phyloP scores from a whole-genome alignment of 139 green algal species.

The Picochlorum costavermella region DNA sequence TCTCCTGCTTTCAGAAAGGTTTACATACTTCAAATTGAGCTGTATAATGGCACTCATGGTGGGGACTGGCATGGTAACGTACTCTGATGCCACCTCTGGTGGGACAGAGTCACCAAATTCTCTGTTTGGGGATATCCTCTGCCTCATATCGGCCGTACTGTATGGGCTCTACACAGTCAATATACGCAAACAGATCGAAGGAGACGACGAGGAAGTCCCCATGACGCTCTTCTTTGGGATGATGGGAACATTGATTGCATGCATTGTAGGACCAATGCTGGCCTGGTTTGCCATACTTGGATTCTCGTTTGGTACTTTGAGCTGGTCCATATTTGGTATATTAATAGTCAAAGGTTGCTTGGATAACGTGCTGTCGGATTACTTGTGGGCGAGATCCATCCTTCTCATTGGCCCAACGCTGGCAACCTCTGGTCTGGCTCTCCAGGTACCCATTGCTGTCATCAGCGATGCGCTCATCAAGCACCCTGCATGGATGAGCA shows the following conservation, averaged over 20 bases:
- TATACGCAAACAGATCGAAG: slow-evolving; percentile 38
- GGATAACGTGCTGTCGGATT: slow-evolving; percentile 93
- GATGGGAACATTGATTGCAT: slow-evolving; percentile 62
- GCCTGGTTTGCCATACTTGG: background rate
- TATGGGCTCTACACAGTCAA: slow-evolving; percentile 84
- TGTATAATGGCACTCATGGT: slow-evolving; percentile 59
- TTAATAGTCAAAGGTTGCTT: slow-evolving; percentile 57
- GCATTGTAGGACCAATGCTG: slow-evolving; percentile 36
- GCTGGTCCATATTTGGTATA: slow-evolving; percentile 17
- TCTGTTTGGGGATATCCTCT: slow-evolving; percentile 65
- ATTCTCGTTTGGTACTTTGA: slow-evolving; percentile 24
- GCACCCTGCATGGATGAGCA: slow-evolving; percentile 42
- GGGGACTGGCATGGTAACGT: slow-evolving; percentile 53
- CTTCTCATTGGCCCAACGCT: slow-evolving; percentile 83
- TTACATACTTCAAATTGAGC: slow-evolving; percentile 52
- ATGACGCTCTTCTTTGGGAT: slow-evolving; percentile 74
- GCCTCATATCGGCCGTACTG: slow-evolving; percentile 58
- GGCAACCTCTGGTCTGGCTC: slow-evolving; percentile 72
- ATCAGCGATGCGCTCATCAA: slow-evolving; percentile 25
- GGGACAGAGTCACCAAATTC: background rate
- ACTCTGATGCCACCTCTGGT: slow-evolving; percentile 38
- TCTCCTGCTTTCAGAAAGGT: slow-evolving; percentile 41
- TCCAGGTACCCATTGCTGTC: slow-evolving; percentile 67
- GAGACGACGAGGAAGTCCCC: slow-evolving; percentile 38
- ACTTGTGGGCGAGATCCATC: slow-evolving; percentile 90